A percentile compares a stretch with the other conserved stretches of the same genome.
phyloP scores from a whole-genome alignment of 2,329 filamentous ascomycete species.

The Penicillium palitans region DNA sequence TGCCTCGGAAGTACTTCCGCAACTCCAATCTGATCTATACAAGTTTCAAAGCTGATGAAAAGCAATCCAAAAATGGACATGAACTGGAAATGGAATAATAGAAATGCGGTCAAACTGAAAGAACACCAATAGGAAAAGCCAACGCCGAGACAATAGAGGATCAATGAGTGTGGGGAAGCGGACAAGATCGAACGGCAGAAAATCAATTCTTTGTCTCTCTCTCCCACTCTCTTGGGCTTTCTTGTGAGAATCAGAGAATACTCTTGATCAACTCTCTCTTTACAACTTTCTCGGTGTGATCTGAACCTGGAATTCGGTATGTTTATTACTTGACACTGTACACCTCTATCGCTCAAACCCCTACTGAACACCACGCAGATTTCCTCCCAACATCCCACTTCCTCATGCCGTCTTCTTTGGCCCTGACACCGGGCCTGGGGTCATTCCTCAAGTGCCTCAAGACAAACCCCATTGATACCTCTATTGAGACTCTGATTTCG shows the following conservation, averaged over 20 bases:
- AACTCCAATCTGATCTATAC: slow-evolving; percentile 16
- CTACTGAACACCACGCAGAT: slow-evolving; percentile 7
- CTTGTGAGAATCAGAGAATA: not conserved
- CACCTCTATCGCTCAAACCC: not conserved
- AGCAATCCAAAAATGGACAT: not conserved
- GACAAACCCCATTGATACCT: slow-evolving; percentile 71
- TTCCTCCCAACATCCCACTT: slow-evolving; percentile 20
- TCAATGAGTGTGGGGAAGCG: slow-evolving; percentile 31
- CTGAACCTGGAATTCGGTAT: not conserved
- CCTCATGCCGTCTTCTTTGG: slow-evolving; percentile 59
- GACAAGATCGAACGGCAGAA: slow-evolving; percentile 29
- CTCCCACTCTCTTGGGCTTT: slow-evolving; percentile 22
- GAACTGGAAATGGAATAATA: not conserved
- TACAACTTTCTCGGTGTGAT: not conserved
- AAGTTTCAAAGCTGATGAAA: not conserved
- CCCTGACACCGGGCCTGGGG: slow-evolving; percentile 70
- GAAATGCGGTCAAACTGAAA: slow-evolving; percentile 11
- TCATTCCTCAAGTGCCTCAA: slow-evolving; percentile 80
- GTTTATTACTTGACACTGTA: not conserved
- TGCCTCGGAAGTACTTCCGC: slow-evolving; percentile 30
- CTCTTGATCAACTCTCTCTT: not conserved
- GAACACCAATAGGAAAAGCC: slow-evolving; percentile 6
- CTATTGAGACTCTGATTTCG: slow-evolving; percentile 82
- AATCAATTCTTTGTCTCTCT: slow-evolving; percentile 25
- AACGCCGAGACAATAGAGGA: slow-evolving; percentile 11